Evolutionary conservation across 495 filamentous ascomycete genomes (phyloP), one percentile per base, ranked within the genome.

Genomic region (Aspergillus campestris): DNA sequence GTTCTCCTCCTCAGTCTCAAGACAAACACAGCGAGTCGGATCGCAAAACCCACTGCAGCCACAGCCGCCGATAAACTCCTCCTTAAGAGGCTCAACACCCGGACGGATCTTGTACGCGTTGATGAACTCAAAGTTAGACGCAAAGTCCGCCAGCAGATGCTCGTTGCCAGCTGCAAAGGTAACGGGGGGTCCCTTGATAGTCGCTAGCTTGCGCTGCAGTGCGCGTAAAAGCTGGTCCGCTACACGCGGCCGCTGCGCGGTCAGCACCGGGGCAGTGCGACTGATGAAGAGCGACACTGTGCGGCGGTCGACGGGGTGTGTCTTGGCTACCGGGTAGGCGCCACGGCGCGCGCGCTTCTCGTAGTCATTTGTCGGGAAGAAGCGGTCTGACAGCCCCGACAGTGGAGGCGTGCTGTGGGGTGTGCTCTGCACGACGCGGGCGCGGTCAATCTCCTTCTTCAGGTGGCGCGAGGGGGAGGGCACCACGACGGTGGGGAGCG

Each of bases 41-140:
- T 65, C 51, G 37, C 72, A 72, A 3, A 56, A 33, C 0, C 40
- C 42, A 0, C 34, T 31, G 34, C 73, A 77, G 27, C 43, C 47
- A 43, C 73, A 77, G 4, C 73, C 73, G 3, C 34, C 45, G 34
- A 65, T 65, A 13, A 73, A 74, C 5, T 56, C 67, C 12, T 69
- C 55, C 0, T 46, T 13, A 3, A 61, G 60, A 1, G 46, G 52
- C 3, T 46, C 35, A 1, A 72, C 70, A 0, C 65, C 69, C 5
- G 60, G 48, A 0, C 55, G 52, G 0, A 74, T 42, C n/a, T 65
- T 56, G 41, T 71, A 69, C 6, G 63, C 49, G 24, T 66, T 63
- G 3, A 70, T 52, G n/a, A 77, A 77, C 10, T 60, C 61, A 46
- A 75, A 75, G 35, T 65, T 61, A 1, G 62, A 43, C 0, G 58